Conservation (phyloP, 2,329 filamentous ascomycete species). For the Coniochaeta prunicola region DNA sequence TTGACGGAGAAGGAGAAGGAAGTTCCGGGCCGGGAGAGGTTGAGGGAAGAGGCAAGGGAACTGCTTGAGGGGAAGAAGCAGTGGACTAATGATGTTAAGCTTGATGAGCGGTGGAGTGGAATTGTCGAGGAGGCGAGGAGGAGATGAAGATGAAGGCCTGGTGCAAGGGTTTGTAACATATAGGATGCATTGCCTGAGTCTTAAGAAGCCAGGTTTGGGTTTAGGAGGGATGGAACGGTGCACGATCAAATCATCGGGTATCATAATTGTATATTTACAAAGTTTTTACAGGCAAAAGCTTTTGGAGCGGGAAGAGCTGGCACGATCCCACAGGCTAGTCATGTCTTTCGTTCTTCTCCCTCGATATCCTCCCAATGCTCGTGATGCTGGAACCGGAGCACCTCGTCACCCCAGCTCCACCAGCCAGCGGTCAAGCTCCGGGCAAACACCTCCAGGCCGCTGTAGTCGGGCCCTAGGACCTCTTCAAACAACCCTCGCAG, state of each 20-base stretch:
- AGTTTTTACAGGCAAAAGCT: too few relatives aligned
- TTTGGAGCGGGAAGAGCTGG: too few relatives aligned
- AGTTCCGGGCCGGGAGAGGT: constrained; percentile 30
- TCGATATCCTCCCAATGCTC: constrained; percentile 36
- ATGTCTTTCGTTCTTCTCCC: constrained; percentile 2
- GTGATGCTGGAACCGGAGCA: constrained; percentile 58
- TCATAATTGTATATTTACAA: not conserved
- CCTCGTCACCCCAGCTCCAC: constrained; percentile 75
- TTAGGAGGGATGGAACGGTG: constrained; percentile 6
- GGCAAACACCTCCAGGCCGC: constrained; percentile 69
- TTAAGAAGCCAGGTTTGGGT: not conserved
- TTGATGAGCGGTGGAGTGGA: constrained; percentile 12
- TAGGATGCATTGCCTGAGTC: not conserved
- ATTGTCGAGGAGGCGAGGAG: constrained; percentile 10
- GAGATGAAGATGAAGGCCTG: constrained; percentile 11
- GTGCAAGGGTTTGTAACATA: not conserved
- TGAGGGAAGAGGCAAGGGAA: constrained; percentile 54
- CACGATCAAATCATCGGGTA: constrained; percentile 8
- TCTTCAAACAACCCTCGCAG: constrained; percentile 53
- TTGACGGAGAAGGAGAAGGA: constrained; percentile 3
- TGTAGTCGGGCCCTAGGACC: constrained; percentile 42
- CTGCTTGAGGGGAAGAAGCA: constrained; percentile 8
- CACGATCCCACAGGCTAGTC: too few relatives aligned
- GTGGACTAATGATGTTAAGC: constrained; percentile 9
- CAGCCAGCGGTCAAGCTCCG: constrained; percentile 67